Evolutionary conservation across 108 stramenopile species (phyloP).

Genomic region (Skeletonema tropicum): DNA sequence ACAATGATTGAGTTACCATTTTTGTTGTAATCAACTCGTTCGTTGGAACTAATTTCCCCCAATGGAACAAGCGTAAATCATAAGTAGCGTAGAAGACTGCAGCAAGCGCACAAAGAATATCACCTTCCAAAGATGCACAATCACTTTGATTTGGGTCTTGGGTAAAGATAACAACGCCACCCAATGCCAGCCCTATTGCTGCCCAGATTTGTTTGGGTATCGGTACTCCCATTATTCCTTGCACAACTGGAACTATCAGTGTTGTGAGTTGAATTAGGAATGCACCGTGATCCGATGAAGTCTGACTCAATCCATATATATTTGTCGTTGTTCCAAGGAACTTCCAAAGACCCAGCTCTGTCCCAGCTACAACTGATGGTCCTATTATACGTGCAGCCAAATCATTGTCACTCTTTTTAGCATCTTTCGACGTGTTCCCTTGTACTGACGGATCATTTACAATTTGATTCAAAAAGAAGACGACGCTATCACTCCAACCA

Average conservation of each 20-base stretch:
- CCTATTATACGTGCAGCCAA: conserved; percentile 33
- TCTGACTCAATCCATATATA: conserved; percentile 70
- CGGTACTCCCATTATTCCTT: conserved; percentile 71
- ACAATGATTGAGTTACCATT: conserved; percentile 67
- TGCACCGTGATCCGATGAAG: conserved; percentile 83
- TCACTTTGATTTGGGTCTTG: conserved; percentile 55
- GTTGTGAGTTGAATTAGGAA: conserved; percentile 83
- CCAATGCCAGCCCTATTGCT: conserved; percentile 64
- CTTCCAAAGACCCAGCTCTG: conserved; percentile 52
- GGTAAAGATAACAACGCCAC: conserved; percentile 71
- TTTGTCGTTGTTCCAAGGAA: conserved; percentile 71
- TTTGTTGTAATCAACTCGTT: conserved; percentile 69
- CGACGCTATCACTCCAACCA: conserved; percentile 55
- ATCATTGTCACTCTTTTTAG: conserved; percentile 6
- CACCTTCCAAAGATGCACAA: conserved; percentile 53
- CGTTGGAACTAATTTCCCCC: conserved; percentile 66
- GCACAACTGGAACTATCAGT: conserved; percentile 69
- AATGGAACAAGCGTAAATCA: conserved; percentile 72
- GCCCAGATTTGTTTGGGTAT: conserved; percentile 69
- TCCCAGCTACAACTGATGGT: conserved; percentile 32
- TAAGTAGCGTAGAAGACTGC: conserved; percentile 81
- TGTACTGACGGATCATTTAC: conserved; percentile 45
- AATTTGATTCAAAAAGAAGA: conserved; percentile 51
- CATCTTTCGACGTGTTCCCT: not conserved
- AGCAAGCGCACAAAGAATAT: conserved; percentile 68